Percentiles rank a stretch among this genome's conserved stretches.
phyloP scores from a whole-genome alignment of 805 yeast species.

The Wickerhamomyces chaumierensis region DNA sequence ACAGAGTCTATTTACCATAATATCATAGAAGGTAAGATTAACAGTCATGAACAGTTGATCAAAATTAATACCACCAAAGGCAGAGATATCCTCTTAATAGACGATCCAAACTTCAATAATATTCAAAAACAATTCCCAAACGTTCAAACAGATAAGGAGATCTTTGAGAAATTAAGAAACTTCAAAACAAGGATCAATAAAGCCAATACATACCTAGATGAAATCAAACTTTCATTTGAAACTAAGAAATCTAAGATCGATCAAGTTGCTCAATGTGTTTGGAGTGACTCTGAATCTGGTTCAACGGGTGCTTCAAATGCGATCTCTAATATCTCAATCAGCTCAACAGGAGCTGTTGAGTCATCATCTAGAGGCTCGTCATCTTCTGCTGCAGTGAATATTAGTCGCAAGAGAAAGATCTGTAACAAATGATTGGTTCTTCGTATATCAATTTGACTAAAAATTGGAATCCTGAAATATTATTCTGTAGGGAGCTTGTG shows the following conservation, averaged over 20 bases:
- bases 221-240: constrained; percentile 1
- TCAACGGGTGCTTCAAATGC: background rate
- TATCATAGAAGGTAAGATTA: constrained; percentile 13
- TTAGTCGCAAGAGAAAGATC: background rate
- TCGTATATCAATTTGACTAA: too few relatives aligned
- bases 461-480: too few relatives aligned
- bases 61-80: constrained; percentile 13
- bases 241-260: background rate
- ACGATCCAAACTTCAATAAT: constrained; percentile 5
- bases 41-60: constrained; percentile 10
- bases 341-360: background rate
- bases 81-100: constrained; percentile 12
- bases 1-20: constrained; percentile 11
- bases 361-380: background rate
- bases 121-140: constrained; percentile 1
- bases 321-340: too few relatives aligned
- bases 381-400: background rate
- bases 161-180: constrained; percentile 7
- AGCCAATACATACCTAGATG: constrained; percentile 6
- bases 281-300: background rate
- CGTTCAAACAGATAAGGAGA: constrained; percentile 3
- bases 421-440: background rate
- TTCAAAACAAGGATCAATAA: constrained; percentile 8
- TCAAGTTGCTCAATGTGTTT: too few relatives aligned
- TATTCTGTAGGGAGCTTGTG: too few relatives aligned